phyloP scores from a whole-genome alignment of 768 basidiomycete species.

The Mycena maculata region DNA sequence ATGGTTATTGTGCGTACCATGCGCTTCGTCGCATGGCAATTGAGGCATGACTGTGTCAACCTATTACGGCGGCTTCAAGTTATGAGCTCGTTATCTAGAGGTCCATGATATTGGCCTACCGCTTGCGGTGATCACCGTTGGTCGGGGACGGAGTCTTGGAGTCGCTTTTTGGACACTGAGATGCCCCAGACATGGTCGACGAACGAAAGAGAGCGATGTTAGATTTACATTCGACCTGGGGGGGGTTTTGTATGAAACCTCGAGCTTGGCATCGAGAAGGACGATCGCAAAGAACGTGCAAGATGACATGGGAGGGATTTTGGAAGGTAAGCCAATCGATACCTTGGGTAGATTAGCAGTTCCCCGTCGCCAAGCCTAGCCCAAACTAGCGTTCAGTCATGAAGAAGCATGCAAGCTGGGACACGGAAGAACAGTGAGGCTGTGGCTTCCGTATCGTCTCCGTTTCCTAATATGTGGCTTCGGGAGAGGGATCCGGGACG shows the following conservation, averaged over 20 bases:
- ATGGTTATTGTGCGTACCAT: conserved; percentile 51
- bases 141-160: neutral
- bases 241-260: neutral
- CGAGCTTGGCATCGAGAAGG: too few species aligned
- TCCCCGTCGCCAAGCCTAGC: conserved; percentile 21
- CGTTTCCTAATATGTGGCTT: too few species aligned
- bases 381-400: conserved; percentile 11
- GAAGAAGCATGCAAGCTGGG: neutral
- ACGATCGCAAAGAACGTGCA: conserved; percentile 3
- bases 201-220: neutral
- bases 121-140: conserved; percentile 25
- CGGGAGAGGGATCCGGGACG: neutral
- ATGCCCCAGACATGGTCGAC: neutral
- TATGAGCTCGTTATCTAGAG: conserved; percentile 7
- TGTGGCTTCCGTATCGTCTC: neutral
- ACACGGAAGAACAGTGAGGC: neutral
- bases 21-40: conserved; percentile 66
- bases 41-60: conserved; percentile 64
- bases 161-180: neutral
- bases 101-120: neutral
- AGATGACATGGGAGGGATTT: neutral
- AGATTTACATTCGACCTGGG: neutral
- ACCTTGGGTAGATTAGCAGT: conserved; percentile 8
- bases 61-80: conserved; percentile 62
- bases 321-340: conserved; percentile 12